Conservation (phyloP, 1,284 basidiomycete genomes). For the Spongispora temasekensis region DNA sequence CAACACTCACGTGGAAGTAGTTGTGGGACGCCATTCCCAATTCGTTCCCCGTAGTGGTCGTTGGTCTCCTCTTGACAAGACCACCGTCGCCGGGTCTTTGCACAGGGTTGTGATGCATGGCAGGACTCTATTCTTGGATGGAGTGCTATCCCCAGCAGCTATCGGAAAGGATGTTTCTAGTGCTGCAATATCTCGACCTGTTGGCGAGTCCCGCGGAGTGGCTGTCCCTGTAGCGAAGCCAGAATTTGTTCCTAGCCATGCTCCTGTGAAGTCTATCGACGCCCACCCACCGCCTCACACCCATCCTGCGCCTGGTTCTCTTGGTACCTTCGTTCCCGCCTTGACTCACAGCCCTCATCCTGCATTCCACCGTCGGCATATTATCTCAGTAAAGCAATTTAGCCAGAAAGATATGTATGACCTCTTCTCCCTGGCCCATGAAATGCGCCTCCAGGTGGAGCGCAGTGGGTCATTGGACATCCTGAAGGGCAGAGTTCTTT, state of each 20-base stretch:
- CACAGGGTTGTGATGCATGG: conserved; percentile 93
- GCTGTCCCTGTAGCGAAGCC: conserved; percentile 23
- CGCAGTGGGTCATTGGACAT: conserved; percentile 89
- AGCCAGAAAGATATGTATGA: conserved; percentile 89
- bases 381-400: conserved; percentile 95
- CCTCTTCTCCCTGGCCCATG: conserved; percentile 93
- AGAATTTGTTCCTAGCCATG: conserved; percentile 32
- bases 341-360: conserved; percentile 57
- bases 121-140: conserved; percentile 92
- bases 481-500: conserved; percentile 89
- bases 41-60: conserved; percentile 52
- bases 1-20: conserved; percentile 92
- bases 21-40: conserved; percentile 74
- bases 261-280: conserved; percentile 26
- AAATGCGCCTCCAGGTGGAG: conserved; percentile 97
- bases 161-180: conserved; percentile 84
- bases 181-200: conserved; percentile 54
- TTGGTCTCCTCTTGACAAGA: conserved; percentile 88
- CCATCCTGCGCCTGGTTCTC: conserved; percentile 19
- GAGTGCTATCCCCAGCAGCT: conserved; percentile 62
- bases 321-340: conserved; percentile 36
- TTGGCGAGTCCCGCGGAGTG: conserved; percentile 27
- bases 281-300: conserved; percentile 12
- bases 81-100: conserved; percentile 71
- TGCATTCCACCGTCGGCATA: conserved; percentile 85